phyloP scores from a whole-genome alignment of 2,329 filamentous ascomycete genomes.

The Cordyceps farinosa region DNA sequence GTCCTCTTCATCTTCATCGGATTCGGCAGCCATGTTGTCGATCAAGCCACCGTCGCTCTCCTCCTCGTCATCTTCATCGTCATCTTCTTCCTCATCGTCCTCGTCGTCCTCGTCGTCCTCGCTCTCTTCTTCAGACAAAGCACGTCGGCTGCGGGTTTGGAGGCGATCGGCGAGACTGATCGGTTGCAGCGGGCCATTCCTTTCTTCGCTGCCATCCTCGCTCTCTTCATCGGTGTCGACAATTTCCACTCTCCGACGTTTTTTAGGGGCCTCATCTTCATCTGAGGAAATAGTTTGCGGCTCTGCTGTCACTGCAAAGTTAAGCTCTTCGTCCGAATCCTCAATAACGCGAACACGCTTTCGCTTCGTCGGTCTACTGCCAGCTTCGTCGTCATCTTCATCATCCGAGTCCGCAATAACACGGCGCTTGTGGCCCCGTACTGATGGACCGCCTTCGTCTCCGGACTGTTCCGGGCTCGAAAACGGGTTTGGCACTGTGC shows the following conservation, averaged over 20 bases:
- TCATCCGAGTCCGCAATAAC: conserved; percentile 33
- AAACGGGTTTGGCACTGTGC: conserved; percentile 23
- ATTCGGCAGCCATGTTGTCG: conserved; percentile 33
- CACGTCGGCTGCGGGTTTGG: conserved; percentile 8
- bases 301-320: conserved; percentile 7
- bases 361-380: conserved; percentile 23
- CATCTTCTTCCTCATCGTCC: conserved; percentile 18
- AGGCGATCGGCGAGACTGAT: conserved; percentile 27
- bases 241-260: neutral
- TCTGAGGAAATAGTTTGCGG: conserved; percentile 8
- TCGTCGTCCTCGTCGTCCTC: conserved; percentile 23
- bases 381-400: conserved; percentile 21
- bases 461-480: conserved; percentile 30
- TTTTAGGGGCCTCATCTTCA: conserved; percentile 7
- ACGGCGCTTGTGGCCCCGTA: conserved; percentile 27
- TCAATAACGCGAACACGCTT: conserved; percentile 22
- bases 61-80: conserved; percentile 23
- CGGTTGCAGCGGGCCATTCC: conserved; percentile 19
- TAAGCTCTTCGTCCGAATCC: conserved; percentile 23
- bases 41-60: conserved; percentile 25
- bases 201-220: conserved; percentile 20
- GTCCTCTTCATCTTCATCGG: conserved; percentile 24
- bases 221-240: conserved; percentile 8
- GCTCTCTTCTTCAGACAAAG: conserved; percentile 17
- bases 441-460: neutral